These are phyloP conservation scores for Clonostachys rosea DNA, from an alignment of 2,329 filamentous ascomycete species.

Conservation along the genomic window DNA sequence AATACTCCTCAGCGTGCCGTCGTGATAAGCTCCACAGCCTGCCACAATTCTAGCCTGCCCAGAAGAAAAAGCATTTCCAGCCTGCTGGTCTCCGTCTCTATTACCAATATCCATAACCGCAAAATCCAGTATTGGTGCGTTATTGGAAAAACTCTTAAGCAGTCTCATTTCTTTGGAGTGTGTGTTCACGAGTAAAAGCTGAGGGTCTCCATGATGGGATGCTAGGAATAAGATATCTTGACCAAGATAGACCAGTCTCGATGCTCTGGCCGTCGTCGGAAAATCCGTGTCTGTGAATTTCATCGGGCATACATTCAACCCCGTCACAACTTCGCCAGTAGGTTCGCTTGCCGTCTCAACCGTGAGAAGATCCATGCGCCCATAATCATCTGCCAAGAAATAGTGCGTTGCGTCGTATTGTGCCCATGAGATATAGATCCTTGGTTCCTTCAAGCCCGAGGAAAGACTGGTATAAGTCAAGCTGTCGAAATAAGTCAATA, in stretches of 20 bases:
- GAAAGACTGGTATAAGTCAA: slow-evolving; percentile 64
- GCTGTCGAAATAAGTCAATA: slow-evolving; percentile 81
- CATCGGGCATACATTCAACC: slow-evolving; percentile 60
- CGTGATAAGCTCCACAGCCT: slow-evolving; percentile 83
- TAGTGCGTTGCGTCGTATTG: slow-evolving; percentile 77
- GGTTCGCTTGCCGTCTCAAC: slow-evolving; percentile 65
- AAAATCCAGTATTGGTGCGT: slow-evolving; percentile 90
- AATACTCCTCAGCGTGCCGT: slow-evolving; percentile 85
- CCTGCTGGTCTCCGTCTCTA: slow-evolving; percentile 67
- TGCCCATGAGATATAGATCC: slow-evolving; percentile 90
- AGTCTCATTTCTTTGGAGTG: slow-evolving; percentile 47
- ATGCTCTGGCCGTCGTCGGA: slow-evolving; percentile 63
- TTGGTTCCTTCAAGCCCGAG: slow-evolving; percentile 64
- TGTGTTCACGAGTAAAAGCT: slow-evolving; percentile 61
- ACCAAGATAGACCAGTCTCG: slow-evolving; percentile 73
- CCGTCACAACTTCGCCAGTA: slow-evolving; percentile 61
- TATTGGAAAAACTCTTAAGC: slow-evolving; percentile 68
- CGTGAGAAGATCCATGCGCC: slow-evolving; percentile 78
- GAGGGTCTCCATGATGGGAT: slow-evolving; percentile 89
- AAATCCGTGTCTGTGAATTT: slow-evolving; percentile 13
- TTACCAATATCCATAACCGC: slow-evolving; percentile 95
- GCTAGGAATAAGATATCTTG: slow-evolving; percentile 75
- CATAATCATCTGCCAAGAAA: slow-evolving; percentile 90
- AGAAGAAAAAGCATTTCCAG: slow-evolving; percentile 85
- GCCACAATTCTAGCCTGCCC: slow-evolving; percentile 92